Evolutionary conservation across 2,329 filamentous ascomycete species (phyloP), one percentile per base, ranked within the genome.

Genomic region (Clonostachys rosea): DNA sequence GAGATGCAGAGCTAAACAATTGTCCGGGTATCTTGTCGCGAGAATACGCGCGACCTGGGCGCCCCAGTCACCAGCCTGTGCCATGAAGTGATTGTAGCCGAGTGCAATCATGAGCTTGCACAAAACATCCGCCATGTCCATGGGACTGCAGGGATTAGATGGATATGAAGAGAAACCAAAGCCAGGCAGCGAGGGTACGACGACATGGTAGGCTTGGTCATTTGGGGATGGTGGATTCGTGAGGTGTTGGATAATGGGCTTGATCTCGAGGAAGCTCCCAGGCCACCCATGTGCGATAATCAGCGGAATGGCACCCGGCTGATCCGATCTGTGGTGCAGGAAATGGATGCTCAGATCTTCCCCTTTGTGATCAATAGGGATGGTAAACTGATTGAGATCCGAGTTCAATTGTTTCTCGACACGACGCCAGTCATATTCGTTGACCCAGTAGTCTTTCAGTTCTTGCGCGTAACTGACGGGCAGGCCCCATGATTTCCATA

Each of bases 251-350:
- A 72, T 55, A 33, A 73, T 58, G 24, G 59, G 58, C n/a, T 54
- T 50, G 5, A 65, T 56, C 53, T 73, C 69, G 5, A 69, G 49
- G 44, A 71, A 70, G 5, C 60, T 66, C 0, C 68, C 67, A 2
- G 70, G 69, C 69, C 70, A 73, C 40, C 69, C 69, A 52, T 73
- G 70, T 10, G 67, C 45, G 44, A 72, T 68, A 1, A 73, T 50
- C 14, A 73, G 56, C 3, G 70, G 70, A 18, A 70, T 62, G 7
- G 68, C 67, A 44, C 63, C 43, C 12, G 39, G 11, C 13, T 41
- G 36, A 6, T 13, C 11, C 14, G 47, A 49, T 20, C 17, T 34
- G 16, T 49, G 47, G 34, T 49, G 47, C 13, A 49, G 30, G 18
- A 49, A 49, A 30, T 49, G 47, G 10, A 49, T 12, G 36, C 34